These are phyloP conservation scores for Carnegiea gigantea DNA, from an alignment of 179 eudicot genomes.

Conservation along the genomic window DNA sequence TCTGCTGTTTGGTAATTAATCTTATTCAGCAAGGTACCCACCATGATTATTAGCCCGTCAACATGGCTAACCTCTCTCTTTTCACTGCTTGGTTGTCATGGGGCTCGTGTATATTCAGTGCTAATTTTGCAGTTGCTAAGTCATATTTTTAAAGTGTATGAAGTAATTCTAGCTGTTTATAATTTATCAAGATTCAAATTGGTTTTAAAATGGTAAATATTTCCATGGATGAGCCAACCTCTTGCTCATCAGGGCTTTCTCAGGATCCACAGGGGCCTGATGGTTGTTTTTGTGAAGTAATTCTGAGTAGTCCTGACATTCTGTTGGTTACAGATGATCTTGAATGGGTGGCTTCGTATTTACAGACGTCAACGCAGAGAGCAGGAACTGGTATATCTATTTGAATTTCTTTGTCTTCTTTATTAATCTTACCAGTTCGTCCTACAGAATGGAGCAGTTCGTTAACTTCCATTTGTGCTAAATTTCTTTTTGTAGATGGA, in stretches of 20 bases:
- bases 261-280: neutral
- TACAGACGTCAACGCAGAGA: conserved; percentile 88
- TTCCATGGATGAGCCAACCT: neutral
- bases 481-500: conserved; percentile 61
- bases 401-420: neutral
- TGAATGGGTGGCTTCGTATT: conserved; percentile 92
- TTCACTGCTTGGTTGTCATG: too few species aligned
- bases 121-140: too few species aligned
- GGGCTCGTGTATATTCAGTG: too few species aligned
- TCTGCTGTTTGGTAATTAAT: neutral
- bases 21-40: too few species aligned
- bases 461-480: conserved; percentile 6
- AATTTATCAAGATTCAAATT: neutral
- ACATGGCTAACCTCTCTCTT: too few species aligned
- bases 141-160: neutral
- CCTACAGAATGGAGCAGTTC: conserved; percentile 10
- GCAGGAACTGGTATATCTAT: conserved; percentile 72
- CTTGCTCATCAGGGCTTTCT: neutral
- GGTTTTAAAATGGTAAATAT: neutral
- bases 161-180: neutral
- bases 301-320: neutral
- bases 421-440: neutral
- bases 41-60: too few species aligned
- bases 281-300: neutral
- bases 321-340: conserved; percentile 52